Evolutionary conservation across 179 eudicot species (phyloP), one percentile per base, ranked within the genome.

Genomic region (Beta lomatogona): DNA sequence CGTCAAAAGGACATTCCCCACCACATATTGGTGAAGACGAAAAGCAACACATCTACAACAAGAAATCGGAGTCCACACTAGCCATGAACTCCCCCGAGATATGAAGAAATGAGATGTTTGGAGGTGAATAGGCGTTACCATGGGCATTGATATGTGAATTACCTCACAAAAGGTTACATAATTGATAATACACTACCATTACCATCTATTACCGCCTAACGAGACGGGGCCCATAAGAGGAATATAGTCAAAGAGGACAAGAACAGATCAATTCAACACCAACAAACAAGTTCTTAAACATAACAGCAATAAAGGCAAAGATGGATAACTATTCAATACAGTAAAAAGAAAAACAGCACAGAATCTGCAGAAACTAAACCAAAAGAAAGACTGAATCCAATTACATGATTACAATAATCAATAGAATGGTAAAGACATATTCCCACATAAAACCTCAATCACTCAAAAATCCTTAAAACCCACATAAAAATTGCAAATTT

Each of bases 401-500:
- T 50, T 25, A 55, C 12, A 73, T 9, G 21, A 15, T 22, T 55
- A 55, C 10, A 73, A 28, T 12, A 28, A 9, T 44, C 46, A 73
- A 54, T 73, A 54, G 9, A 57, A 57, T 57, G 44, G 28, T 19
- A 19, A 15, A 8, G 63, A 74, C 57, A 74, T 18, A 36, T 25
- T 25, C 28, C 28, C 28, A 25, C 28, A 25, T 5, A 44, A 58
- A 19, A 58, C 18, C 63, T 13, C 60, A 57, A 57, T 57, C 61
- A 57, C 61, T 13, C 61, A 57, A 58, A 58, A 58, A 0, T 58
- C 63, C 25, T 28, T 74, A 0, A 9, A 16, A 74, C 65, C 64
- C 52, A 74, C 16, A 74, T 74, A n/a, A 36, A 57, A 57, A 74
- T 18, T 75, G 50, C 46, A 55, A 57, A 75, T 18, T 28, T 25